Percentiles rank a stretch among this genome's conserved stretches.
phyloP scores from a whole-genome alignment of 139 green algal genomes.

The Raphidocelis subcapitata region DNA sequence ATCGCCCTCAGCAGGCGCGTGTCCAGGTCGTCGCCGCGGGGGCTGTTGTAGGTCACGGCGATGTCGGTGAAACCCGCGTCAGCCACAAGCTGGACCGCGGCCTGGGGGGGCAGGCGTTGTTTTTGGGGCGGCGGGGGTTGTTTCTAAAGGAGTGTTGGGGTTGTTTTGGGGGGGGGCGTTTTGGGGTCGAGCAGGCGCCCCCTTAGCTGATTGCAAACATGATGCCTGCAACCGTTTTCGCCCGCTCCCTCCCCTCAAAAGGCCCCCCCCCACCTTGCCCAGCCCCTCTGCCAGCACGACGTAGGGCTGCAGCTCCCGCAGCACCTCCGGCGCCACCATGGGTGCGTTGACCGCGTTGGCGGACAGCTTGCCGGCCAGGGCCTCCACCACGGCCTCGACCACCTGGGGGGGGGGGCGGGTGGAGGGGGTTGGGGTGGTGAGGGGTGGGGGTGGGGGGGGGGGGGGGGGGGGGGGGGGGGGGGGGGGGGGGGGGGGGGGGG shows the following conservation, averaged over 20 bases:
- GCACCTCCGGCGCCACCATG: slow-evolving; percentile 90
- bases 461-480: slow-evolving; percentile 81
- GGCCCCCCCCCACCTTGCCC: slow-evolving; percentile 56
- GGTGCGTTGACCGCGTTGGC: slow-evolving; percentile 91
- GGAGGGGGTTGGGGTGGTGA: slow-evolving; percentile 89
- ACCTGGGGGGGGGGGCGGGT: slow-evolving; percentile 95
- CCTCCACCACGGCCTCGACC: slow-evolving; percentile 88
- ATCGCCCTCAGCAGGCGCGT: slow-evolving; percentile 93
- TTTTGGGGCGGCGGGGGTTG: no score
- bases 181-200: no score
- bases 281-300: slow-evolving; percentile 77
- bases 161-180: no score
- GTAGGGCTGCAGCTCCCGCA: slow-evolving; percentile 90
- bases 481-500: no score
- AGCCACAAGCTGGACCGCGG: slow-evolving; percentile 39
- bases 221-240: no score
- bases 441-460: slow-evolving; percentile 93
- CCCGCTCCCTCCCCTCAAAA: no score
- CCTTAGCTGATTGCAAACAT: no score
- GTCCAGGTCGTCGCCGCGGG: slow-evolving; percentile 87
- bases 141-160: no score
- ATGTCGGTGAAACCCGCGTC: slow-evolving; percentile 78
- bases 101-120: background rate
- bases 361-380: slow-evolving; percentile 85
- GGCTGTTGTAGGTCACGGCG: slow-evolving; percentile 77